Evolutionary conservation across 495 filamentous ascomycete species (phyloP).

Genomic region (Penicillium paradoxum): DNA sequence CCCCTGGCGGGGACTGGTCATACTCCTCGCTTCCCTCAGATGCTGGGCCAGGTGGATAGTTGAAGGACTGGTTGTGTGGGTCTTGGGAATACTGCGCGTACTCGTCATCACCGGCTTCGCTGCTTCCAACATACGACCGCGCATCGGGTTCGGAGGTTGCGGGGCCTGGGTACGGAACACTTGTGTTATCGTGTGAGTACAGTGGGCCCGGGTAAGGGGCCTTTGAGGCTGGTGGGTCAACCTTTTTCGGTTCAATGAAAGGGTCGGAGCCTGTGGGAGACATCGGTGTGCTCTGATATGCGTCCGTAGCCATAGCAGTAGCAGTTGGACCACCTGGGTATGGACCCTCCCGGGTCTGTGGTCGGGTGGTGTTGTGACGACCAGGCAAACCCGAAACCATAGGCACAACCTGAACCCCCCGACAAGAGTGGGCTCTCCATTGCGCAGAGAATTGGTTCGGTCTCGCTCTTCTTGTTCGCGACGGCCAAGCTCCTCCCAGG

Average conservation of each 20-base stretch:
- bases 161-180: slow-evolving; percentile 32
- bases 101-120: slow-evolving; percentile 54
- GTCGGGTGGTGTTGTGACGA: slow-evolving; percentile 52
- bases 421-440: slow-evolving; percentile 83
- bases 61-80: slow-evolving; percentile 37
- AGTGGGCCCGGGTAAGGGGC: slow-evolving; percentile 32
- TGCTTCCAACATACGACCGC: slow-evolving; percentile 48
- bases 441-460: slow-evolving; percentile 73
- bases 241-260: slow-evolving; percentile 41
- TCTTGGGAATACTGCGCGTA: slow-evolving; percentile 50
- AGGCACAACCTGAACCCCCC: slow-evolving; percentile 96
- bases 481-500: slow-evolving; percentile 94
- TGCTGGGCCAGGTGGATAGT: slow-evolving; percentile 27
- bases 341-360: slow-evolving; percentile 45
- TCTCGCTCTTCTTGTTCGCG: slow-evolving; percentile 96
- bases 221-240: slow-evolving; percentile 20
- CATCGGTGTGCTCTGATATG: slow-evolving; percentile 23
- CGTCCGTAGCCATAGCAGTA: slow-evolving; percentile 22
- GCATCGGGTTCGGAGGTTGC: slow-evolving; percentile 42
- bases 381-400: slow-evolving; percentile 75
- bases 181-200: slow-evolving; percentile 40
- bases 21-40: slow-evolving; percentile 53
- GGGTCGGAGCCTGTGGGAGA: slow-evolving; percentile 57
- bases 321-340: slow-evolving; percentile 30
- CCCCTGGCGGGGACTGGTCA: slow-evolving; percentile 44